These are phyloP conservation scores for Mycoemilia scoparia DNA, from an alignment of 192 early-diverging fungal genomes.

Conservation along the genomic window DNA sequence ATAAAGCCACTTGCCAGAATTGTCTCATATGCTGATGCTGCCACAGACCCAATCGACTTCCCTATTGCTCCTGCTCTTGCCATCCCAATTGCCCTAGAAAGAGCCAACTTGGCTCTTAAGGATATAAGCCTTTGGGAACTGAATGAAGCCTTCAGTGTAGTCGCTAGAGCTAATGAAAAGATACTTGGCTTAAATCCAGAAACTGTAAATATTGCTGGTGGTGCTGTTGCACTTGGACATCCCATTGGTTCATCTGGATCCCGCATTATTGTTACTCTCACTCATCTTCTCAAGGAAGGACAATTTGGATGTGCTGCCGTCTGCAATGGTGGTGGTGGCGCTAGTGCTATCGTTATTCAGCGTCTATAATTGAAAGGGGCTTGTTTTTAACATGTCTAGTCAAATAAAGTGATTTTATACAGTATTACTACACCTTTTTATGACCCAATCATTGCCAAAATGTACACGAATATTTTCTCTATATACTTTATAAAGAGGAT, in stretches of 20 bases:
- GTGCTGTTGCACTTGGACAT: constrained; percentile 65
- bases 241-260: constrained; percentile 69
- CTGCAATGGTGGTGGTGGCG: constrained; percentile 74
- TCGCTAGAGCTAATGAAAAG: constrained; percentile 79
- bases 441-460: too few relatives aligned
- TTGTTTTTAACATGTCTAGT: too few relatives aligned
- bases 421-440: too few relatives aligned
- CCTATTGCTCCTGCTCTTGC: constrained; percentile 86
- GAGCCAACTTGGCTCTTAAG: constrained; percentile 58
- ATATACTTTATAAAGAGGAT: too few relatives aligned
- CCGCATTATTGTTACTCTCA: constrained; percentile 66
- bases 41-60: constrained; percentile 78
- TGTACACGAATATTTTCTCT: too few relatives aligned
- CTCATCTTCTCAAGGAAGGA: constrained; percentile 61
- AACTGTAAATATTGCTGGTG: constrained; percentile 62
- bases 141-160: constrained; percentile 95
- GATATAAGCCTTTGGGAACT: constrained; percentile 90
- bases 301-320: constrained; percentile 63
- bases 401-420: too few relatives aligned
- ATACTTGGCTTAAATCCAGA: constrained; percentile 51
- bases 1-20: constrained; percentile 78
- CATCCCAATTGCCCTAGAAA: constrained; percentile 78
- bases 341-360: constrained; percentile 49
- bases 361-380: constrained; percentile 14
- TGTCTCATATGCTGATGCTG: constrained; percentile 79